A percentile compares a stretch with the other conserved stretches of the same genome.
phyloP scores from a whole-genome alignment of 2,329 filamentous ascomycete genomes.

The Tolypocladium cylindrosporum region DNA sequence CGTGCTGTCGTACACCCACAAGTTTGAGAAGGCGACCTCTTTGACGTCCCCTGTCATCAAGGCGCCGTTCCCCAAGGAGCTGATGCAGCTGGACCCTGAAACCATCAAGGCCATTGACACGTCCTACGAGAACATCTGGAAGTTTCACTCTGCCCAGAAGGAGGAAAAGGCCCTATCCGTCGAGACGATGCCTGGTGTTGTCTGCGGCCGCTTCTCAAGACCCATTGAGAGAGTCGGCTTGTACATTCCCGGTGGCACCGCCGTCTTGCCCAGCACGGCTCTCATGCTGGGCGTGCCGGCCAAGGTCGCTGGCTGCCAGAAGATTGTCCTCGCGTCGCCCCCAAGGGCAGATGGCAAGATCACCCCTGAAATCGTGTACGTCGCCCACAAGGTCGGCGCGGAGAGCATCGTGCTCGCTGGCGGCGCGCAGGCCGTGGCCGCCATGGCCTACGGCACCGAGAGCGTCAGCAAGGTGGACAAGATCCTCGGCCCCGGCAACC shows the following conservation, averaged over 20 bases:
- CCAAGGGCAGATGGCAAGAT: slow-evolving; percentile 82
- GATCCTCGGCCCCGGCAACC: slow-evolving; percentile 94
- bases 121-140: slow-evolving; percentile 88
- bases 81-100: slow-evolving; percentile 79
- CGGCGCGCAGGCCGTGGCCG: slow-evolving; percentile 89
- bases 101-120: slow-evolving; percentile 88
- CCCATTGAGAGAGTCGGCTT: slow-evolving; percentile 94
- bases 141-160: slow-evolving; percentile 87
- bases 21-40: slow-evolving; percentile 92
- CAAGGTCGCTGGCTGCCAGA: slow-evolving; percentile 93
- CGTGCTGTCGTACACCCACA: slow-evolving; percentile 88
- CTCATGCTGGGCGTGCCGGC: slow-evolving; percentile 97
- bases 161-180: slow-evolving; percentile 74
- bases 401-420: slow-evolving; percentile 94
- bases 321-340: slow-evolving; percentile 86
- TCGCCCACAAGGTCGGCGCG: slow-evolving; percentile 91
- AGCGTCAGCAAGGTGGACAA: slow-evolving; percentile 96
- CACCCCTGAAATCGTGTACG: slow-evolving; percentile 95
- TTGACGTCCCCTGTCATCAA: slow-evolving; percentile 80
- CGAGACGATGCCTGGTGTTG: slow-evolving; percentile 95
- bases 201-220: slow-evolving; percentile 85
- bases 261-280: slow-evolving; percentile 91
- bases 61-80: slow-evolving; percentile 73
- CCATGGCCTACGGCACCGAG: slow-evolving; percentile 95
- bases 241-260: slow-evolving; percentile 92